Evolutionary conservation across 1,139 yeast species (phyloP).

Genomic region (Lodderomyces parapsilosis): DNA sequence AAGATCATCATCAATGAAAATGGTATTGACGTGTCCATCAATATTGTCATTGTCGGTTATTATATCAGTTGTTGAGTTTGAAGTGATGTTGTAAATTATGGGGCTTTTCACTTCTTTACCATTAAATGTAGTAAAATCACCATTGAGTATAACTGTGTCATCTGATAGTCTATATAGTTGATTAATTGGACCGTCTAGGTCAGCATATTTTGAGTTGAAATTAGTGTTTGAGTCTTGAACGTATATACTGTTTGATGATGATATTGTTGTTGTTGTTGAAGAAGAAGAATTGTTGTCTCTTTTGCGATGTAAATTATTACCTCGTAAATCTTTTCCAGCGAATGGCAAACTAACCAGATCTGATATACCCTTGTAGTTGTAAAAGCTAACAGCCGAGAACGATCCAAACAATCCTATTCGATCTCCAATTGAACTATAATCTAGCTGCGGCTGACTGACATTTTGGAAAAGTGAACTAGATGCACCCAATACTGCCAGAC

Average conservation of each 20-base stretch:
- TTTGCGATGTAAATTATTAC: background rate
- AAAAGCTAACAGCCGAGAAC: conserved; percentile 60
- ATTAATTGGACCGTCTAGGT: conserved; percentile 33
- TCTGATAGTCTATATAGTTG: conserved; percentile 27
- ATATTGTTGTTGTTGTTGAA: conserved; percentile 12
- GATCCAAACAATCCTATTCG: conserved; percentile 64
- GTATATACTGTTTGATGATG: conserved; percentile 20
- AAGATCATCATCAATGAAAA: conserved; percentile 44
- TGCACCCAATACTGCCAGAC: conserved; percentile 6
- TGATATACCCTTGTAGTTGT: conserved; percentile 52
- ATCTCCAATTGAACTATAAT: conserved; percentile 34
- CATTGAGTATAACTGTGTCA: conserved; percentile 44
- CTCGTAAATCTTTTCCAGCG: background rate
- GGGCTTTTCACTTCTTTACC: conserved; percentile 46
- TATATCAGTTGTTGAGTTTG: conserved; percentile 41
- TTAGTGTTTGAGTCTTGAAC: conserved; percentile 29
- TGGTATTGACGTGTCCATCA: conserved; percentile 54
- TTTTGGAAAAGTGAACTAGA: conserved; percentile 11
- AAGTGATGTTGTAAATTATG: conserved; percentile 51
- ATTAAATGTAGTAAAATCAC: conserved; percentile 37
- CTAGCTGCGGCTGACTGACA: conserved; percentile 28
- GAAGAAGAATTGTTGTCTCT: conserved; percentile 6
- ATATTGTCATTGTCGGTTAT: conserved; percentile 25
- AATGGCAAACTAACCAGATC: conserved; percentile 21
- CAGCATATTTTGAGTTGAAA: conserved; percentile 30